These are phyloP conservation scores for Eucalyptus polybractea DNA, from an alignment of 345 rosid genomes.

Conservation along the genomic window DNA sequence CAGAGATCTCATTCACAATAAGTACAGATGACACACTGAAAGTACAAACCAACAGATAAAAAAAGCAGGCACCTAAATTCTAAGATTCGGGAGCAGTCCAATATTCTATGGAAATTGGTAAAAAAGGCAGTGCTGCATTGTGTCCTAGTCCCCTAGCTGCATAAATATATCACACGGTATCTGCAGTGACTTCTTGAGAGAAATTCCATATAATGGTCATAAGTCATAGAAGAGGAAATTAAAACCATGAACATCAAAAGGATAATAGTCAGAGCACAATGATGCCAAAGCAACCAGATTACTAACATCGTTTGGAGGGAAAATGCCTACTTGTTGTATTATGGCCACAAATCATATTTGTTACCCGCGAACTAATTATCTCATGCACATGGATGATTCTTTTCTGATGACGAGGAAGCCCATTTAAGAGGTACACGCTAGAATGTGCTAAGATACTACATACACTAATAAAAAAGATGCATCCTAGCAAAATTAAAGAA, in stretches of 20 bases:
- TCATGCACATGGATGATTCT: background rate
- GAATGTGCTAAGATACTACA: background rate
- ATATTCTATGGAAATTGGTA: background rate
- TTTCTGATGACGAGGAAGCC: background rate
- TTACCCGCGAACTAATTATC: background rate
- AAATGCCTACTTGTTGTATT: background rate
- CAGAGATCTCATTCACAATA: background rate
- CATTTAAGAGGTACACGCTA: background rate
- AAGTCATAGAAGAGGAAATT: background rate
- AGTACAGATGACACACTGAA: background rate
- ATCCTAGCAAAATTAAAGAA: background rate
- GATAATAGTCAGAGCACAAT: background rate
- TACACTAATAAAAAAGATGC: background rate
- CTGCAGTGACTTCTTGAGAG: background rate
- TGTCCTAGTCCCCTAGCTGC: background rate
- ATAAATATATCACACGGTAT: background rate
- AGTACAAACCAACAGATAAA: background rate
- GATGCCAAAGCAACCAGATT: background rate
- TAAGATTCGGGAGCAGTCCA: background rate
- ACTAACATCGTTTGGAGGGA: background rate
- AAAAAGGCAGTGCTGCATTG: background rate
- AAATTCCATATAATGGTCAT: background rate
- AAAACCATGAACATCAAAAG: background rate
- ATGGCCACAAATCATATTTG: background rate
- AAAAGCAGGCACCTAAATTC: background rate